Conservation (phyloP, 352 stramenopile species). For the Pythium periplocum region DNA sequence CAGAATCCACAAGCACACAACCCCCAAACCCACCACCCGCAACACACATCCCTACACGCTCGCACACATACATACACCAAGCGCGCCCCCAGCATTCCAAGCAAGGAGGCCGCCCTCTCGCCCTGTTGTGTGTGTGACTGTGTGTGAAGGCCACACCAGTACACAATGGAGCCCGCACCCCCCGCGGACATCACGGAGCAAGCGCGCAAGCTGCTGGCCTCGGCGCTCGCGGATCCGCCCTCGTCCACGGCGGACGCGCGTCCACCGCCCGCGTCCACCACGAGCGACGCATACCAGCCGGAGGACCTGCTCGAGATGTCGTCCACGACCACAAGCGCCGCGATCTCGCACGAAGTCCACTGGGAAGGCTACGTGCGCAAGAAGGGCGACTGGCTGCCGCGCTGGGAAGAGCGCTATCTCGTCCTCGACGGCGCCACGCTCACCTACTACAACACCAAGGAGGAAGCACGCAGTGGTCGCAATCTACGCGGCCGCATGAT, state of each 20-base stretch:
- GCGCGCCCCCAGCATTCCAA: too few species aligned
- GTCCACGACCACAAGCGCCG: too few species aligned
- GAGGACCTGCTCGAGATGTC: conserved; percentile 27
- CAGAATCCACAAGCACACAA: conserved; percentile 1
- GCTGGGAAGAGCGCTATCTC: conserved; percentile 88
- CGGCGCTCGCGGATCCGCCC: conserved; percentile 1
- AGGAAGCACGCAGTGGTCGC: conserved; percentile 73
- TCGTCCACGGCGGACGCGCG: conserved; percentile 11
- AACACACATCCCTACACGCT: too few species aligned
- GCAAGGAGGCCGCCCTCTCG: too few species aligned
- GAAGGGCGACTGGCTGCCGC: conserved; percentile 87
- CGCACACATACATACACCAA: too few species aligned
- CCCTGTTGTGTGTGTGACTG: too few species aligned
- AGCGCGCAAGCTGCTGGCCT: conserved; percentile 37
- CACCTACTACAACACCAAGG: conserved; percentile 87
- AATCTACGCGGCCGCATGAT: conserved; percentile 83
- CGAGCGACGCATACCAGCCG: conserved; percentile 28
- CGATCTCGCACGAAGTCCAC: conserved; percentile 60
- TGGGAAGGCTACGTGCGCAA: conserved; percentile 88
- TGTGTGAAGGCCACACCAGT: too few species aligned
- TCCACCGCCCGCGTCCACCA: conserved; percentile 18
- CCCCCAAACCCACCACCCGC: background rate
- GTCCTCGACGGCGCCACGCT: conserved; percentile 77
- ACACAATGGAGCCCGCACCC: background rate
- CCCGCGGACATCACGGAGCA: conserved; percentile 24